Evolutionary conservation across 305 asterid species (phyloP).

Genomic region (Andrographis paniculata): DNA sequence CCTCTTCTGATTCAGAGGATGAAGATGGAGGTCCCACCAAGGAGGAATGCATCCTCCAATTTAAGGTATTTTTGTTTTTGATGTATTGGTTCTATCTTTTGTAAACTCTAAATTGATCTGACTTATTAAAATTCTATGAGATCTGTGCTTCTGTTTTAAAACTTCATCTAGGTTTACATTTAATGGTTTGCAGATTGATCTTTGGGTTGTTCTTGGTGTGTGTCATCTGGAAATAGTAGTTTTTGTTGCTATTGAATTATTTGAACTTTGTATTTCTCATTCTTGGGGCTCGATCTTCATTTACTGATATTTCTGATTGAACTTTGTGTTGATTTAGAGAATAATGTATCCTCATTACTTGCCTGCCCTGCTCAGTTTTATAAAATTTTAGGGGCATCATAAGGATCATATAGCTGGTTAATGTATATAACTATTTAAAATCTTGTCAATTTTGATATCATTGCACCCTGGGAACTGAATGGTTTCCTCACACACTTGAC

Average conservation of each 20-base stretch:
- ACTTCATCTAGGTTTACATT: not conserved
- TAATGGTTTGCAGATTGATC: not conserved
- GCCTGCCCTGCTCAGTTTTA: too few relatives aligned
- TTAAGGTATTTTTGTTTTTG: constrained; percentile 51
- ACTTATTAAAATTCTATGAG: not conserved
- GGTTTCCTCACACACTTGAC: too few relatives aligned
- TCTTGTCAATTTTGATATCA: too few relatives aligned
- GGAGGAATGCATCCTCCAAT: constrained; percentile 73
- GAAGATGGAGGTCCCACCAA: constrained; percentile 82
- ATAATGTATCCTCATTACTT: too few relatives aligned
- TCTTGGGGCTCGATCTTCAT: constrained; percentile 8
- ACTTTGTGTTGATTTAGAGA: too few relatives aligned
- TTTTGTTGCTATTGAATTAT: too few relatives aligned
- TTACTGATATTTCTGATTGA: not conserved
- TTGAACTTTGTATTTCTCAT: constrained; percentile 10
- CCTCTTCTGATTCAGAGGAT: constrained; percentile 93
- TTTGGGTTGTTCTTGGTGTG: not conserved
- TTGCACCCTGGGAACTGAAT: too few relatives aligned
- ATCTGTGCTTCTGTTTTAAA: not conserved
- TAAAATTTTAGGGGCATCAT: too few relatives aligned
- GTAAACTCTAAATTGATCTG: too few relatives aligned
- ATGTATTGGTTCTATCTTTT: constrained; percentile 1
- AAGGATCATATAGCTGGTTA: too few relatives aligned
- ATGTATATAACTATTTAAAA: too few relatives aligned
- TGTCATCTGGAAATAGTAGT: too few relatives aligned